Evolutionary conservation across 495 filamentous ascomycete genomes (phyloP).

Genomic region (Penicillium chermesinum): DNA sequence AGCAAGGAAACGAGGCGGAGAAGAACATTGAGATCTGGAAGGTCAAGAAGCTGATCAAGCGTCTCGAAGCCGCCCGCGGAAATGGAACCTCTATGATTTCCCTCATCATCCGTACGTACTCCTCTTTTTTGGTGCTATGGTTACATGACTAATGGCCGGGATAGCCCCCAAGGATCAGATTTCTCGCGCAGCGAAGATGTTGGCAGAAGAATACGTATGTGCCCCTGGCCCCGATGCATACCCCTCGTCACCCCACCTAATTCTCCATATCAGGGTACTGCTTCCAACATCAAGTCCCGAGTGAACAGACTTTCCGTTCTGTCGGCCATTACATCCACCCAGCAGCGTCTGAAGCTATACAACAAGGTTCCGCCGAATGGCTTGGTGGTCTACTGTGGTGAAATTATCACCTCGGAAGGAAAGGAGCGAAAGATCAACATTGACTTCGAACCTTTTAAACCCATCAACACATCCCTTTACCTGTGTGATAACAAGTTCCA

Average conservation of each 20-base stretch:
- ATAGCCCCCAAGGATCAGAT: constrained; percentile 95
- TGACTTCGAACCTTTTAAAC: constrained; percentile 99
- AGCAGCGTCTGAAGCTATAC: constrained; percentile 97
- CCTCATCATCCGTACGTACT: constrained; percentile 92
- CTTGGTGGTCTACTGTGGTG: constrained; percentile 96
- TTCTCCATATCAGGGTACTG: constrained; percentile 63
- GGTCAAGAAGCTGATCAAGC: constrained; percentile 97
- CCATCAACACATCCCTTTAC: constrained; percentile 98
- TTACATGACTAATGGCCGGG: constrained; percentile 12
- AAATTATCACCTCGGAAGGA: constrained; percentile 98
- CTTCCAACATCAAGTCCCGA: constrained; percentile 98
- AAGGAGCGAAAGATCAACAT: constrained; percentile 99
- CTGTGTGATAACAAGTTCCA: constrained; percentile 99
- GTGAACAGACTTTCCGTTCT: constrained; percentile 97
- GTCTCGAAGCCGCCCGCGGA: constrained; percentile 84
- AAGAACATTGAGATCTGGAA: constrained; percentile 90
- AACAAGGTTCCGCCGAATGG: constrained; percentile 97
- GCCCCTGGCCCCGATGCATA: not conserved
- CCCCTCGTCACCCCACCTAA: constrained; percentile 2
- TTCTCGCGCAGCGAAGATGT: constrained; percentile 94
- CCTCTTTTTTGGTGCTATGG: not conserved
- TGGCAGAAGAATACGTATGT: constrained; percentile 98
- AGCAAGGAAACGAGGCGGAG: constrained; percentile 87
- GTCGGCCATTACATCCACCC: constrained; percentile 96
- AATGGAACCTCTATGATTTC: constrained; percentile 99